Base-by-base conservation (phyloP, 208 protist genomes). In the Entamoeba moshkovskii region DNA sequence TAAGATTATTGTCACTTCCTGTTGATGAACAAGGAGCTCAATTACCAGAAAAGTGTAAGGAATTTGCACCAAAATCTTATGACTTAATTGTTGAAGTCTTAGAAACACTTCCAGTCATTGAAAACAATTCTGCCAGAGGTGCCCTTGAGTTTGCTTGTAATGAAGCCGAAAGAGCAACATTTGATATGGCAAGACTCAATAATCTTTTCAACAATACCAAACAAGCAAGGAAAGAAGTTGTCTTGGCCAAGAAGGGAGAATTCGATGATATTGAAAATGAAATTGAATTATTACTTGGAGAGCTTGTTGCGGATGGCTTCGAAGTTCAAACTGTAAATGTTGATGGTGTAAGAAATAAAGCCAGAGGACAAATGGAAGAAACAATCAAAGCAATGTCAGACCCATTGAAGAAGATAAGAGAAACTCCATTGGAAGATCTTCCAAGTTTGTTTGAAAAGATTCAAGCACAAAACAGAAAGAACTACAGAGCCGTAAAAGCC, bases 381-480 rank as follows among this genome's bases (percentile, higher is more conserved):
- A 33, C 59, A 38, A 85, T 85, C 8, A 85, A 85, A 38, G 59
- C 22, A 1, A 42, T 85, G 59, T 11, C 59, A 13, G 59, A 85
- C 13, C 22, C 59, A 42, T 38, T 85, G 8, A 85, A 85, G 33
- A 85, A 85, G 59, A 38, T 85, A 29, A 85, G 33, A 85, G 59
- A 85, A 85, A 85, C 59, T 13, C 59, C 59, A 42, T 38, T 85
- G 13, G 59, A 85, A 85, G 59, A 85, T 42, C 33, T 85, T 29
- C 59, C 59, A 33, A 8, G 8, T 33, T 38, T 85, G 8, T 85
- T 85, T 85, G 59, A 85, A 85, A 85, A 85, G 59, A 85, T 85
- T 38, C 59, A 85, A 85, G 18, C 59, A 85, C 59, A 85, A 85
- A 85, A 85, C 59, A 85, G 59, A 85, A 85, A 85, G 59, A 85